Percentiles rank a stretch among this genome's conserved stretches.
These are phyloP conservation scores for Trichosporon coremiiforme DNA, from an alignment of 1,284 basidiomycete species.

Conservation along the genomic window DNA sequence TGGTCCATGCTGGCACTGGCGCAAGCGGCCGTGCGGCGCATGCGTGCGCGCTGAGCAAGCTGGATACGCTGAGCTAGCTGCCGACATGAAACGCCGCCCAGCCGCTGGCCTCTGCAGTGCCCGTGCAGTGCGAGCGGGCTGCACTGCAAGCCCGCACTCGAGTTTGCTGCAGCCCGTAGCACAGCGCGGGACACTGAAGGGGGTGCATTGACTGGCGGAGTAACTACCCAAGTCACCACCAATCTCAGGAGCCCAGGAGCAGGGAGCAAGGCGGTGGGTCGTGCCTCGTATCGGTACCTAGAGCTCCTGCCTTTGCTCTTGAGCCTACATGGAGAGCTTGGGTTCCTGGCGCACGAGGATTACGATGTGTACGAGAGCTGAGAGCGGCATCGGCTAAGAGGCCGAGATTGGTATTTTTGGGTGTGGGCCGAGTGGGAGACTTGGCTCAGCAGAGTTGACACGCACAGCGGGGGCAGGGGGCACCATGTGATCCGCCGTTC, in stretches of 20 bases:
- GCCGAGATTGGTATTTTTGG: slow-evolving; percentile 5
- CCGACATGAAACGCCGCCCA: slow-evolving; percentile 1
- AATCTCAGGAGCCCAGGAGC: not conserved
- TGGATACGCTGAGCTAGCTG: no score
- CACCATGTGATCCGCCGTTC: slow-evolving; percentile 8
- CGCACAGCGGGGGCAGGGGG: not conserved
- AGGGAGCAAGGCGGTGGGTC: slow-evolving; percentile 1
- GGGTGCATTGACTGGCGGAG: not conserved
- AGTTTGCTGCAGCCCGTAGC: not conserved
- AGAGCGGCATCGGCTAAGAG: not conserved
- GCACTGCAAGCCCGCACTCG: not conserved
- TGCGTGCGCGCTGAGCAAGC: slow-evolving; percentile 1
- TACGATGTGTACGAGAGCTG: not conserved
- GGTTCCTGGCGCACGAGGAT: not conserved
- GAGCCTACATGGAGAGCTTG: not conserved
- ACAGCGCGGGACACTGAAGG: slow-evolving; percentile 1
- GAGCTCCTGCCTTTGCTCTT: not conserved
- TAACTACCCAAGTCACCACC: not conserved
- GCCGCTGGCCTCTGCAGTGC: not conserved
- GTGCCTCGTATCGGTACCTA: not conserved
- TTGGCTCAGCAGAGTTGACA: not conserved
- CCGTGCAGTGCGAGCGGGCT: not conserved
- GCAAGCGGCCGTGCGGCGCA: not conserved
- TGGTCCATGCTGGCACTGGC: not conserved
- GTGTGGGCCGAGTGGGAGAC: not conserved